A percentile compares a stretch with the other conserved stretches of the same genome.
These are phyloP conservation scores for Skeletonema costatum DNA, from an alignment of 108 stramenopile genomes.

Conservation along the genomic window DNA sequence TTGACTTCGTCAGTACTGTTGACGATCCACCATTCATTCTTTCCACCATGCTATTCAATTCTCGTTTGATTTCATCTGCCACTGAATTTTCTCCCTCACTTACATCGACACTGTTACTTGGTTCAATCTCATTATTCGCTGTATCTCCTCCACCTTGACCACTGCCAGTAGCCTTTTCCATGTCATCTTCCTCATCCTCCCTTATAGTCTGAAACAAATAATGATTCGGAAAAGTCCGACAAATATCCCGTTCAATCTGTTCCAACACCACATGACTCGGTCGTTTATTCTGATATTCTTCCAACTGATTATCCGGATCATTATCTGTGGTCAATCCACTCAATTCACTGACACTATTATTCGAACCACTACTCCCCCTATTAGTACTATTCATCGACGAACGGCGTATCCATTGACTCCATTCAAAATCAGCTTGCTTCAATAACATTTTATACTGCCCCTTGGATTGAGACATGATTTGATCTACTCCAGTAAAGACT, in stretches of 20 bases:
- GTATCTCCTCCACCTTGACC: no score
- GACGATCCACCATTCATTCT: not conserved
- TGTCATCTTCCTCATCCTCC: conserved; percentile 24
- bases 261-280: conserved; percentile 18
- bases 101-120: not conserved
- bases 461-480: conserved; percentile 14
- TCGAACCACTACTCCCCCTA: not conserved
- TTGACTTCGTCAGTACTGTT: not conserved
- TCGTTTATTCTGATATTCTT: not conserved
- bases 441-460: conserved; percentile 20
- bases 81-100: not conserved
- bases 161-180: not conserved
- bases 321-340: not conserved
- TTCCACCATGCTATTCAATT: conserved; percentile 17
- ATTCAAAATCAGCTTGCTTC: conserved; percentile 11
- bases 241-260: conserved; percentile 83
- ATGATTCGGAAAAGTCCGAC: conserved; percentile 88
- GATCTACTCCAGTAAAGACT: conserved; percentile 37
- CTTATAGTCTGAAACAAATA: conserved; percentile 58
- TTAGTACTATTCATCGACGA: not conserved
- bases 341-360: not conserved
- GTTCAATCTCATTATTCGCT: not conserved
- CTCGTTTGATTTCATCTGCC: conserved; percentile 8
- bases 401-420: not conserved
- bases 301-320: not conserved